Conservation (phyloP, 2,329 filamentous ascomycete genomes). For the Talaromyces sp. region DNA sequence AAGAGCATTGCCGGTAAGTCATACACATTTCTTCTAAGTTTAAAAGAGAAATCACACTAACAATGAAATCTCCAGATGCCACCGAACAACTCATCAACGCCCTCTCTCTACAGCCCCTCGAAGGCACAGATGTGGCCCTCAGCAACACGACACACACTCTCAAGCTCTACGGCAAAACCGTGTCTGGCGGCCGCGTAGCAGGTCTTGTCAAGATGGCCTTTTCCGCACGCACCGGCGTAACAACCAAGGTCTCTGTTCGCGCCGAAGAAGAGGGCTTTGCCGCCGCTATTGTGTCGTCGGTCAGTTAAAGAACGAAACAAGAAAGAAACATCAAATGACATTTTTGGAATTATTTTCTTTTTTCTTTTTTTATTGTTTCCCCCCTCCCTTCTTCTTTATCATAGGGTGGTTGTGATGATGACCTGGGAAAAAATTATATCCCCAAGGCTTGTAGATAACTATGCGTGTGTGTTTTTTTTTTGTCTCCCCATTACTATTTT, state of each 20-base stretch:
- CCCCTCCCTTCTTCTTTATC: background rate
- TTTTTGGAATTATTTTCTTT: background rate
- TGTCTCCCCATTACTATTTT: background rate
- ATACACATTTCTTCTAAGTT: background rate
- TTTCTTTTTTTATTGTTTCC: background rate
- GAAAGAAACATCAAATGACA: background rate
- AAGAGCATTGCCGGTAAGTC: constrained; percentile 85
- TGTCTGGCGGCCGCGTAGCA: constrained; percentile 82
- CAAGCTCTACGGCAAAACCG: constrained; percentile 93
- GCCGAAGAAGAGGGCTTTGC: constrained; percentile 92
- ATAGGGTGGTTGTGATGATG: background rate
- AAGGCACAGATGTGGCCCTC: constrained; percentile 86
- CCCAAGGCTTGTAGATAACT: constrained; percentile 1
- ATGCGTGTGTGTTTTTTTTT: background rate
- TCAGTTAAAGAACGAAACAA: constrained; percentile 54
- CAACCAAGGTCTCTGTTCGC: constrained; percentile 88
- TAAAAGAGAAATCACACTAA: background rate
- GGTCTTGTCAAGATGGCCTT: constrained; percentile 88
- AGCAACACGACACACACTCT: constrained; percentile 88
- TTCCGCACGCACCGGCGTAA: constrained; percentile 86
- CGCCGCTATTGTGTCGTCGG: constrained; percentile 73
- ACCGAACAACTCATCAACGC: constrained; percentile 84
- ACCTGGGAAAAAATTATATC: background rate
- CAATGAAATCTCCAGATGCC: constrained; percentile 57
- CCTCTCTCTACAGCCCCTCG: constrained; percentile 85